Evolutionary conservation across 2,329 filamentous ascomycete species (phyloP).

Genomic region (Elsinoe australis): DNA sequence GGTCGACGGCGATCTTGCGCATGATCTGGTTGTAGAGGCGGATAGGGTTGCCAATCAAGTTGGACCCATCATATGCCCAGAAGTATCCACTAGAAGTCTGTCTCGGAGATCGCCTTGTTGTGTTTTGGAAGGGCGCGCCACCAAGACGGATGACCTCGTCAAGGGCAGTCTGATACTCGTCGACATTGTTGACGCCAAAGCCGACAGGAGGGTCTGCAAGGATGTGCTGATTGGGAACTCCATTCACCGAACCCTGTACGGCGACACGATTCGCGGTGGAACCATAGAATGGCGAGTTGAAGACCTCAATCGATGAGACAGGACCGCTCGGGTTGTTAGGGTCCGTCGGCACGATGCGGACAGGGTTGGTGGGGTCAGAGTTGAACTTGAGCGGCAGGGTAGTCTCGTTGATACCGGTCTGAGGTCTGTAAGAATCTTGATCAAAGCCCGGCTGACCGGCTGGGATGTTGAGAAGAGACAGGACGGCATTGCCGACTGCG

Average conservation of each 20-base stretch:
- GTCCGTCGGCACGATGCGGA: not conserved
- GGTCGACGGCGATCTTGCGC: slow-evolving; percentile 23
- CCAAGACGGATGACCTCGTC: slow-evolving; percentile 19
- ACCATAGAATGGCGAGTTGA: slow-evolving; percentile 4
- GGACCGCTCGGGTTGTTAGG: slow-evolving; percentile 4
- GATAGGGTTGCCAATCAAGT: slow-evolving; percentile 26
- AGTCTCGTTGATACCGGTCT: not conserved
- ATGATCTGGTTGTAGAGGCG: slow-evolving; percentile 26
- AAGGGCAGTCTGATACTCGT: slow-evolving; percentile 19
- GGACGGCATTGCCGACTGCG: not conserved
- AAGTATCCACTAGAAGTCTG: slow-evolving; percentile 20
- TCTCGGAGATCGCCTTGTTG: slow-evolving; percentile 18
- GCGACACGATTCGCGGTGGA: slow-evolving; percentile 1
- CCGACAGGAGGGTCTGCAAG: slow-evolving; percentile 3
- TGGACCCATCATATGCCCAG: slow-evolving; percentile 24
- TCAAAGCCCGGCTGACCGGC: slow-evolving; percentile 1
- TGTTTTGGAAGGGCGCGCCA: slow-evolving; percentile 17
- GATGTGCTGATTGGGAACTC: slow-evolving; percentile 6
- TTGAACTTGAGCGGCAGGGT: not conserved
- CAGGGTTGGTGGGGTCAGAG: slow-evolving; percentile 3
- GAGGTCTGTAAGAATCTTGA: slow-evolving; percentile 3
- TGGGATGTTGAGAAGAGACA: not conserved
- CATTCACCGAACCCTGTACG: not conserved
- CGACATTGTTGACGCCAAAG: not conserved
- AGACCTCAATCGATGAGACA: not conserved